Evolutionary conservation across 1,284 basidiomycete species (phyloP).

Genomic region (Ceratorhiza oryzae-sativae): DNA sequence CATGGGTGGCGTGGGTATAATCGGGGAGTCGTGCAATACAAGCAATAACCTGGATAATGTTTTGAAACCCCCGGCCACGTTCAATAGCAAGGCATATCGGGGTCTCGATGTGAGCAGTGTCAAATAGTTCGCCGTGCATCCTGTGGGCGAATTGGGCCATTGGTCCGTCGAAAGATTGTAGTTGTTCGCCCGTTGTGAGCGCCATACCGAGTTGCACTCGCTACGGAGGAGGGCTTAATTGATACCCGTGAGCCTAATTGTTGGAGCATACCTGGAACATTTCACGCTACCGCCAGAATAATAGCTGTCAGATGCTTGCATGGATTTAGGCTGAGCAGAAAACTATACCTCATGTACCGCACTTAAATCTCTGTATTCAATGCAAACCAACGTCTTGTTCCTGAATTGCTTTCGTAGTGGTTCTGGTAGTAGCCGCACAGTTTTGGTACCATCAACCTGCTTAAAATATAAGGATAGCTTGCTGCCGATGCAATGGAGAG

Average conservation of each 20-base stretch:
- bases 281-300: constrained; percentile 32
- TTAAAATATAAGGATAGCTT: constrained; percentile 41
- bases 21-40: constrained; percentile 21
- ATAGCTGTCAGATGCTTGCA: constrained; percentile 15
- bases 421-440: constrained; percentile 33
- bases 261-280: constrained; percentile 41
- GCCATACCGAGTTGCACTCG: constrained; percentile 36
- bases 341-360: constrained; percentile 1
- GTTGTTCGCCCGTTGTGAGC: constrained; percentile 24
- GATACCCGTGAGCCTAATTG: too few relatives aligned
- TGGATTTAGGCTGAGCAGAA: not conserved
- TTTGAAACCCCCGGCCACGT: constrained; percentile 29
- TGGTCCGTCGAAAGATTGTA: constrained; percentile 29
- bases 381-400: constrained; percentile 41
- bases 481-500: not conserved
- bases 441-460: constrained; percentile 19
- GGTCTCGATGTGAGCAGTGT: constrained; percentile 7
- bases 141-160: constrained; percentile 19
- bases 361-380: constrained; percentile 40
- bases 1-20: constrained; percentile 10
- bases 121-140: constrained; percentile 19
- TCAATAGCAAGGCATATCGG: constrained; percentile 2
- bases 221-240: not conserved
- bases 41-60: constrained; percentile 17
- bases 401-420: constrained; percentile 36